A percentile compares a stretch with the other conserved stretches of the same genome.
phyloP scores from a whole-genome alignment of 257 asterid species.

The Solanum acaule region DNA sequence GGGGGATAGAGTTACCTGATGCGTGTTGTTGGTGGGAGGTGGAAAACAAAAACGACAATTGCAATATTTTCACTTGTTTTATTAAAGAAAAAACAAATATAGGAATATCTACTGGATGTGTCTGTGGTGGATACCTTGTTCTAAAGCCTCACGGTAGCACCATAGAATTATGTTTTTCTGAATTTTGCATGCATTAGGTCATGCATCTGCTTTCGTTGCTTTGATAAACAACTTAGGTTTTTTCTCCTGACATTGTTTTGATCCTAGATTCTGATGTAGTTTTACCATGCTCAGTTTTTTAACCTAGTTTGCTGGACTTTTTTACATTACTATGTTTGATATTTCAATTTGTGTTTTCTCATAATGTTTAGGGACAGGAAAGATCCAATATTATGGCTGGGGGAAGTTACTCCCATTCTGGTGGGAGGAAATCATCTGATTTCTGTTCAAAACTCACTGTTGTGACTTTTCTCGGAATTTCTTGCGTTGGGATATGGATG shows the following conservation, averaged over 20 bases:
- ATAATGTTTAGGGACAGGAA: background rate
- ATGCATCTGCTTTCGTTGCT: background rate
- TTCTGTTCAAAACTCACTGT: background rate
- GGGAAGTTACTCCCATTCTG: background rate
- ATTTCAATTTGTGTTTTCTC: background rate
- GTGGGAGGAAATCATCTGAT: slow-evolving; percentile 3
- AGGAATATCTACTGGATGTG: background rate
- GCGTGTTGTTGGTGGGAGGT: background rate
- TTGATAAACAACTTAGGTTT: background rate
- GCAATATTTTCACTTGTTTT: background rate
- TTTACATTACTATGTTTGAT: background rate
- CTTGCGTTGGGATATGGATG: slow-evolving; percentile 16
- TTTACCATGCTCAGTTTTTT: background rate
- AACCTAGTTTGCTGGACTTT: background rate
- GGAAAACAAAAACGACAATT: background rate
- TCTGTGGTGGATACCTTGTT: background rate
- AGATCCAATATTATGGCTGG: background rate
- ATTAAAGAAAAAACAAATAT: background rate
- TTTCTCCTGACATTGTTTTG: background rate
- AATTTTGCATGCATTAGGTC: background rate
- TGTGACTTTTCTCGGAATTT: slow-evolving; percentile 3
- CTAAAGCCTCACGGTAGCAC: background rate
- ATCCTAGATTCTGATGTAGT: background rate
- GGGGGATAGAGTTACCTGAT: background rate
- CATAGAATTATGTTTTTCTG: background rate